Conservation (phyloP, 1,284 basidiomycete species). For the Trichosporon inkin region DNA sequence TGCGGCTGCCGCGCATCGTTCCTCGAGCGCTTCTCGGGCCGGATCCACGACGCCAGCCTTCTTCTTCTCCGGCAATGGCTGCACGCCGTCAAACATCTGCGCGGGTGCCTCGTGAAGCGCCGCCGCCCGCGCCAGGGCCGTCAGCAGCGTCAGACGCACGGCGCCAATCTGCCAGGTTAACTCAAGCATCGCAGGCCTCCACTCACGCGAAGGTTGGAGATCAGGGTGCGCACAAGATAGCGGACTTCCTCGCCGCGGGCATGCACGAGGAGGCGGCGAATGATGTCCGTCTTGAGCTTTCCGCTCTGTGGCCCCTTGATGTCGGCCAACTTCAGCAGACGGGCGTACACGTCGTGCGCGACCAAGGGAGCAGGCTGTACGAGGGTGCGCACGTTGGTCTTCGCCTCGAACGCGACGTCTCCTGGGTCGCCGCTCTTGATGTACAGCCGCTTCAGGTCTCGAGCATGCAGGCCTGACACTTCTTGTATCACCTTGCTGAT, state of each 20-base stretch:
- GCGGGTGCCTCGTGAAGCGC: conserved; percentile 56
- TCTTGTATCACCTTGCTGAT: conserved; percentile 76
- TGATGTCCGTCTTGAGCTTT: conserved; percentile 70
- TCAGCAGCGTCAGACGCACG: conserved; percentile 74
- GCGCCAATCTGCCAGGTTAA: conserved; percentile 65
- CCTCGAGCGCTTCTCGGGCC: conserved; percentile 54
- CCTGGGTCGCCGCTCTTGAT: conserved; percentile 62
- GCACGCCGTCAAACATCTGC: conserved; percentile 50
- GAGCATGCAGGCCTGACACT: conserved; percentile 69
- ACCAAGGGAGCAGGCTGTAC: conserved; percentile 67
- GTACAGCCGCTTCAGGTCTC: conserved; percentile 61
- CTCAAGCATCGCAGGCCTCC: too few relatives aligned
- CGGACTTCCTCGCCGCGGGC: conserved; percentile 81
- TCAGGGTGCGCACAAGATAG: conserved; percentile 75
- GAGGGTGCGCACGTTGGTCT: conserved; percentile 70
- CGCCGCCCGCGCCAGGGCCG: conserved; percentile 75
- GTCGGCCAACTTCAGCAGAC: conserved; percentile 62
- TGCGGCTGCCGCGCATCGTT: conserved; percentile 59
- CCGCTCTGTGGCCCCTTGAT: conserved; percentile 70
- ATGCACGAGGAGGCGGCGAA: conserved; percentile 75
- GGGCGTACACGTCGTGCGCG: conserved; percentile 62
- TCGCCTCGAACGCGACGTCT: conserved; percentile 79
- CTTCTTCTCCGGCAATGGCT: conserved; percentile 44
- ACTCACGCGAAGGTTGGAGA: conserved; percentile 70
- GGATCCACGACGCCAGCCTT: conserved; percentile 46